Conservation (phyloP, 768 basidiomycete species). For the Kwoniella sp. region DNA sequence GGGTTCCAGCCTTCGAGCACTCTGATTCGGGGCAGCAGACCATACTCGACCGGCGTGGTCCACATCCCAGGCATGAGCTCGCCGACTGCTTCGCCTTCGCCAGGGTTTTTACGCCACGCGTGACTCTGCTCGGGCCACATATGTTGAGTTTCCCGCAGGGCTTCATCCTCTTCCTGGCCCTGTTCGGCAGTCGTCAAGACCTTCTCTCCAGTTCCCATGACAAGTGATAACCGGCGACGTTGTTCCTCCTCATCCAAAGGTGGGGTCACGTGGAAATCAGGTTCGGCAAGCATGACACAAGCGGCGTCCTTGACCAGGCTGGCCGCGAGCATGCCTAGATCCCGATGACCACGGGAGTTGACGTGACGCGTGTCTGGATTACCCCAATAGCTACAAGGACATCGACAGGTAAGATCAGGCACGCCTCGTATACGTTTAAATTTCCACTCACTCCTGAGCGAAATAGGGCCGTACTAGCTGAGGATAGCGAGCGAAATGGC, state of each 20-base stretch:
- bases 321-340: conserved; percentile 49
- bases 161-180: conserved; percentile 4
- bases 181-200: conserved; percentile 1
- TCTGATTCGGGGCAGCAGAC: conserved; percentile 40
- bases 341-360: conserved; percentile 50
- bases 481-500: conserved; percentile 51
- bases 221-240: neutral
- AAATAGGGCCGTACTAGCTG: conserved; percentile 52
- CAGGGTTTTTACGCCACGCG: conserved; percentile 33
- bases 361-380: conserved; percentile 54
- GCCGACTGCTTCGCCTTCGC: conserved; percentile 24
- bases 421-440: neutral
- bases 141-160: conserved; percentile 4
- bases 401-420: neutral
- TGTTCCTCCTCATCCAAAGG: conserved; percentile 4
- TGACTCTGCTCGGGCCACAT: conserved; percentile 33
- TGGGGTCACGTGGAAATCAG: conserved; percentile 27
- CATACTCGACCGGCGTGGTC: conserved; percentile 34
- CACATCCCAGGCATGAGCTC: conserved; percentile 45
- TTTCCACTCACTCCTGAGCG: conserved; percentile 41
- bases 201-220: conserved; percentile 3
- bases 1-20: conserved; percentile 47
- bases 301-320: conserved; percentile 46
- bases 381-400: conserved; percentile 48
- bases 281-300: conserved; percentile 42